Conservation (phyloP, 768 basidiomycete genomes). For the Collybia mongolica region DNA sequence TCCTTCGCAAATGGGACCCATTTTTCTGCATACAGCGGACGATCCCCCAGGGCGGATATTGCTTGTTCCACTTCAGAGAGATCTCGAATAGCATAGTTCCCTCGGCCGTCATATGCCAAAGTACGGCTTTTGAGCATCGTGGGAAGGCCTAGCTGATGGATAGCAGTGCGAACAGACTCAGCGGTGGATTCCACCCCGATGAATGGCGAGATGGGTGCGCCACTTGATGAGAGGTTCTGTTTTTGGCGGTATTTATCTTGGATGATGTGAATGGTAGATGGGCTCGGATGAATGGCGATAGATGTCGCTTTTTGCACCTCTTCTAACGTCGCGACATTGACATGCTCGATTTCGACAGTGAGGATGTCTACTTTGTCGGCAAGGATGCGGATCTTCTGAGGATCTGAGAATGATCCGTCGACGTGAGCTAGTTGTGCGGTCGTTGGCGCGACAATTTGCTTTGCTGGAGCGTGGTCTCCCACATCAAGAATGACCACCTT, state of each 20-base stretch:
- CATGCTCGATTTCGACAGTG: constrained; percentile 97
- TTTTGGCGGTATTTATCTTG: constrained; percentile 82
- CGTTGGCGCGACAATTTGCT: constrained; percentile 70
- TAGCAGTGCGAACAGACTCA: constrained; percentile 52
- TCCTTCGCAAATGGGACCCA: constrained; percentile 90
- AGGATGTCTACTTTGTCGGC: constrained; percentile 81
- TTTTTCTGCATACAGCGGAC: constrained; percentile 90
- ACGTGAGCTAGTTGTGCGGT: constrained; percentile 57
- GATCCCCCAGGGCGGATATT: constrained; percentile 51
- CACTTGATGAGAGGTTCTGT: constrained; percentile 70
- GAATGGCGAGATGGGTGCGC: constrained; percentile 62
- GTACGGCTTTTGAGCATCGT: constrained; percentile 97
- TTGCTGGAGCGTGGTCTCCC: constrained; percentile 81
- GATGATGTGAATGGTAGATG: constrained; percentile 79
- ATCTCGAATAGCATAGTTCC: constrained; percentile 78
- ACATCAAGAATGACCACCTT: constrained; percentile 83
- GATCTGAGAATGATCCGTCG: constrained; percentile 87
- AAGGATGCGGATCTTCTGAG: constrained; percentile 74
- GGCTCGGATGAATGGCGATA: constrained; percentile 70
- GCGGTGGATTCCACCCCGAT: constrained; percentile 52
- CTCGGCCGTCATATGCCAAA: constrained; percentile 93
- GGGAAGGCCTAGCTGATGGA: constrained; percentile 69
- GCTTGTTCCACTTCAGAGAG: constrained; percentile 50
- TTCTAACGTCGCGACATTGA: constrained; percentile 74
- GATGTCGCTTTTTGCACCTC: constrained; percentile 41